phyloP scores from a whole-genome alignment of 192 early-diverging fungal species.

The Coemansia sp. region DNA sequence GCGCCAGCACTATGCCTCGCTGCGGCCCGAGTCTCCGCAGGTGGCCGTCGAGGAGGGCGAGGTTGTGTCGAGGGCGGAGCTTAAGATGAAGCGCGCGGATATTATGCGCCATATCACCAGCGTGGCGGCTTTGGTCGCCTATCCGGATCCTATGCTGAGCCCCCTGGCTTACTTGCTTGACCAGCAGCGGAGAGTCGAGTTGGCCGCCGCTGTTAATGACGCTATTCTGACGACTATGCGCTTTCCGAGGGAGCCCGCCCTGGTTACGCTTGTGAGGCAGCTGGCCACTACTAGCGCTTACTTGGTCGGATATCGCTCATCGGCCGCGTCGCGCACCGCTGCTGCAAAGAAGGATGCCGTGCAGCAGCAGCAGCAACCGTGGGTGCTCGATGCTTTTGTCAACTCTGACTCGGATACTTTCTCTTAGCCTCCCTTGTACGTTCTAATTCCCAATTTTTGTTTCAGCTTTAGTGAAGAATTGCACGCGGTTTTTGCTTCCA shows the following conservation, averaged over 20 bases:
- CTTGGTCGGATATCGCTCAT: constrained; percentile 27
- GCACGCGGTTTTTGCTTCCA: no score
- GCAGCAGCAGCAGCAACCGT: constrained; percentile 9
- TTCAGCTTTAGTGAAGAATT: no score
- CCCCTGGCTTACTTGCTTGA: constrained; percentile 29
- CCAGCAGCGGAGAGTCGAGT: constrained; percentile 27
- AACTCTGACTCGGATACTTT: constrained; percentile 30
- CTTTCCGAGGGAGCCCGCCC: constrained; percentile 34
- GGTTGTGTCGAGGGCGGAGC: constrained; percentile 33
- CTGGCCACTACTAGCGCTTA: constrained; percentile 41
- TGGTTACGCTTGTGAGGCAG: constrained; percentile 39
- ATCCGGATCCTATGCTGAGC: constrained; percentile 35
- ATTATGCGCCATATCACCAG: constrained; percentile 49
- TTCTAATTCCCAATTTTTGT: no score
- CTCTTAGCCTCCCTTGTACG: constrained; percentile 5
- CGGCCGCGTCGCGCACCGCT: background rate
- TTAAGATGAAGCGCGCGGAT: constrained; percentile 30
- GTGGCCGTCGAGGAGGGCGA: background rate
- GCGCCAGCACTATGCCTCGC: background rate
- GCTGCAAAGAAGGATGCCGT: background rate
- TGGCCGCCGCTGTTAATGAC: constrained; percentile 31
- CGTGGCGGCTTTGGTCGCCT: constrained; percentile 40
- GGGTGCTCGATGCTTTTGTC: constrained; percentile 40
- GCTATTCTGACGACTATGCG: constrained; percentile 30
- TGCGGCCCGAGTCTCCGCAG: background rate